Evolutionary conservation across 1,139 yeast species (phyloP), one percentile per base, ranked within the genome.

Genomic region (Scheffersomyces illinoinensis): DNA sequence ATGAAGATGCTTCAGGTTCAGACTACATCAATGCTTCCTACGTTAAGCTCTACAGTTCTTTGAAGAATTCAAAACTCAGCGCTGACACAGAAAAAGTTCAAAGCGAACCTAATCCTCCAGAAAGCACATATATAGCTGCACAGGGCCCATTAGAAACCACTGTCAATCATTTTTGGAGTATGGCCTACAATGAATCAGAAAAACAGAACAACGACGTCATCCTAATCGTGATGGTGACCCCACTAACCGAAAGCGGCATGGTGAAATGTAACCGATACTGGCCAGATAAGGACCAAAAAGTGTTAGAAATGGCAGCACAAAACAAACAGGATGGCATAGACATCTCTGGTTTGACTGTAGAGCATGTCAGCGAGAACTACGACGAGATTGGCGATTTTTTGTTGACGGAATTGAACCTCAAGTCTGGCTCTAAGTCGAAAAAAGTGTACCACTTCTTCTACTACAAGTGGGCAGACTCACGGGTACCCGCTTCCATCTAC

Each of bases 171-270:
- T 92, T 91, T 70, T 93, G 97, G 99, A 87, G 88, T 58, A 92
- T 92, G 97, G 86, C 90, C 50, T 84, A 80, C 63, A 76, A 81
- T 55, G 81, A 84, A 62, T 72, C 82, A 18, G 74, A 70, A 53
- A 72, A 66, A 21, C 73, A 75, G 67, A 62, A 71, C 33, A 76
- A 76, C 3, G 76, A 77, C 49, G 68, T 75, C 1, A 81, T 90
- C 1, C 85, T 89, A 0, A 79, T 95, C 10, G 88, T 91, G 14
- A 95, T 93, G 98, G 86, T 95, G 54, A 93, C 99, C 0, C 96
- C 97, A 0, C 72, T 93, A 55, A 72, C 72, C 18, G 97, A 92
- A 68, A 75, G 78, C 26, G 78, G 82, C 3, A 73, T 80, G 55
- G 84, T 79, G 57, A 93, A 93, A 71, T 93, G 98, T 70, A 81